Percentiles rank a stretch among this genome's conserved stretches.
phyloP scores from a whole-genome alignment of 2,329 filamentous ascomycete genomes.

The Paraphaeosphaeria minitans region DNA sequence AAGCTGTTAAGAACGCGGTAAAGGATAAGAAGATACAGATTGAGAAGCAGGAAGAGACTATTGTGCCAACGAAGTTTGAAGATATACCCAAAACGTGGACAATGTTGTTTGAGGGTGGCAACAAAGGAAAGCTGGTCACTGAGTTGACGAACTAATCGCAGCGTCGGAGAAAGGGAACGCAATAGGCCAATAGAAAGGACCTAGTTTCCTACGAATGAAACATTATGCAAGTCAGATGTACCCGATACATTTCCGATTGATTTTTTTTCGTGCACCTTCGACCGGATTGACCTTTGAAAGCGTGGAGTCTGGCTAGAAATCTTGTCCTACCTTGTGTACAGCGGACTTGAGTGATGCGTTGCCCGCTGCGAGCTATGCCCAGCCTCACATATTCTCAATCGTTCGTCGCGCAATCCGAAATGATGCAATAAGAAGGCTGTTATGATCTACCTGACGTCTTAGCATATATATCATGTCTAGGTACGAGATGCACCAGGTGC shows the following conservation, averaged over 20 bases:
- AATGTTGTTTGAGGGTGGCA: constrained; percentile 54
- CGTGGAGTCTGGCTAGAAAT: not conserved
- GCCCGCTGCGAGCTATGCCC: constrained; percentile 4
- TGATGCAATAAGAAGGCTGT: constrained; percentile 18
- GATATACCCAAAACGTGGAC: constrained; percentile 57
- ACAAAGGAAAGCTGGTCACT: constrained; percentile 56
- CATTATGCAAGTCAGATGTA: not conserved
- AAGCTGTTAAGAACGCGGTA: constrained; percentile 28
- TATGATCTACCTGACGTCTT: constrained; percentile 3
- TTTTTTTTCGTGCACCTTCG: not conserved
- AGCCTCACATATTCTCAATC: not conserved
- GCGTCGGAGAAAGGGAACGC: not conserved
- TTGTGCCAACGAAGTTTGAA: constrained; percentile 55
- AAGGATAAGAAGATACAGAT: constrained; percentile 56
- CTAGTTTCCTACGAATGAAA: not conserved
- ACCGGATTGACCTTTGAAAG: not conserved
- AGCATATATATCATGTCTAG: constrained; percentile 15
- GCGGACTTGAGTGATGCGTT: not conserved
- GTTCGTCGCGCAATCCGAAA: constrained; percentile 16
- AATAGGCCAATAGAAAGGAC: not conserved
- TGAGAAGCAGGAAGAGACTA: constrained; percentile 53
- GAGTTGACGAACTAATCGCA: constrained; percentile 26
- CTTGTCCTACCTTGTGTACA: not conserved
- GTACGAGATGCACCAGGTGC: constrained; percentile 5
- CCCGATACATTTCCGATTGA: not conserved